These are phyloP conservation scores for Bombardia bombarda DNA, from an alignment of 495 filamentous ascomycete species.

Conservation along the genomic window DNA sequence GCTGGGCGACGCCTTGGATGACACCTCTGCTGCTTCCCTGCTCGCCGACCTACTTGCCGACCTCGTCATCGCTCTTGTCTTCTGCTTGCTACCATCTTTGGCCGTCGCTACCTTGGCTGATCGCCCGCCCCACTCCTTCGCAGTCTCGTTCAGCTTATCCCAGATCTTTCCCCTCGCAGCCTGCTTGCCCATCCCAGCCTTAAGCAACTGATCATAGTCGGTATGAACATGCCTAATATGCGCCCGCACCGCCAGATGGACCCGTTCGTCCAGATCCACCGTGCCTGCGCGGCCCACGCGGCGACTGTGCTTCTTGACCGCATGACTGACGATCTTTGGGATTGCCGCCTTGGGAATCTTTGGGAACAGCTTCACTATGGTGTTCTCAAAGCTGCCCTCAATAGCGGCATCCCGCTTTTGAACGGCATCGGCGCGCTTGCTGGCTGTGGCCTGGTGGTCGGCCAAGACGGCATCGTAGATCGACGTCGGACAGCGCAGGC, in stretches of 20 bases:
- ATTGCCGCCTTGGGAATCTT: conserved; percentile 17
- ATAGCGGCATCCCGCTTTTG: conserved; percentile 21
- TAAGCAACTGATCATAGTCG: conserved; percentile 25
- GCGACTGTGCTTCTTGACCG: conserved; percentile 23
- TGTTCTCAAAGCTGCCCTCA: conserved; percentile 16
- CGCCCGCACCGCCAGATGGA: conserved; percentile 25
- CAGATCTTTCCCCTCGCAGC: conserved; percentile 13
- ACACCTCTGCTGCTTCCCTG: too few species aligned
- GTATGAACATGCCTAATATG: conserved; percentile 34
- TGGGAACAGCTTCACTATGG: conserved; percentile 22
- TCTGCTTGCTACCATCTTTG: not conserved
- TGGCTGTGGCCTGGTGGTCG: conserved; percentile 18
- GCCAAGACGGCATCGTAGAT: conserved; percentile 19
- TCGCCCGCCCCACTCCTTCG: conserved; percentile 10
- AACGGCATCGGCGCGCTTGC: conserved; percentile 15
- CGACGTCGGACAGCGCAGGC: conserved; percentile 27
- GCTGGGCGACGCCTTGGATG: too few species aligned
- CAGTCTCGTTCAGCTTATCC: conserved; percentile 13
- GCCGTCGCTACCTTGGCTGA: not conserved
- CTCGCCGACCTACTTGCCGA: too few species aligned
- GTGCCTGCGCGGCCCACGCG: conserved; percentile 27
- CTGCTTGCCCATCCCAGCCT: conserved; percentile 2
- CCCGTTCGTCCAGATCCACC: conserved; percentile 21
- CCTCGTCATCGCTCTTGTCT: not conserved
- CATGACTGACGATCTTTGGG: conserved; percentile 14